These are phyloP conservation scores for Dactylellina cionopaga DNA, from an alignment of 2,329 filamentous ascomycete species.

Conservation along the genomic window DNA sequence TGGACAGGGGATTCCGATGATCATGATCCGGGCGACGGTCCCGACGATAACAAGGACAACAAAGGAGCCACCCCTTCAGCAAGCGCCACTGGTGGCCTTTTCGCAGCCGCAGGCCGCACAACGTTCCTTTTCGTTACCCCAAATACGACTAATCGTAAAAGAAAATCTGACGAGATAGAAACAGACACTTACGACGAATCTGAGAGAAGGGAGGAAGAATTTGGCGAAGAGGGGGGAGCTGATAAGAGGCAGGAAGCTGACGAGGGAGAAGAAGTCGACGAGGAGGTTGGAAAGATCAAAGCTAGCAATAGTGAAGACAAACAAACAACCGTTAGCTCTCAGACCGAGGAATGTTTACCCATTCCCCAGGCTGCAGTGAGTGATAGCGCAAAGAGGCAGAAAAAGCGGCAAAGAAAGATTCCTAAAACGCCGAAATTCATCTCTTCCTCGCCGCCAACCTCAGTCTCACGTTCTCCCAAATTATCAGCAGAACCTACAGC, in stretches of 20 bases:
- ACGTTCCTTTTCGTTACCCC: background rate
- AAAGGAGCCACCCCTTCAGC: background rate
- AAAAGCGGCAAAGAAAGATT: constrained; percentile 3
- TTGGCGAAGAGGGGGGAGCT: background rate
- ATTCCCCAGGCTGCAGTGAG: too few species aligned
- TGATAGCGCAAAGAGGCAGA: background rate
- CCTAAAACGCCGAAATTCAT: constrained; percentile 26
- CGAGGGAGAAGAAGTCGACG: background rate
- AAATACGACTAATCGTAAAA: background rate
- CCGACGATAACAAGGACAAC: background rate
- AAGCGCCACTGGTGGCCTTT: background rate
- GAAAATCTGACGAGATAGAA: background rate
- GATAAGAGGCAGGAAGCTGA: background rate
- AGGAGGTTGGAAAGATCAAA: background rate
- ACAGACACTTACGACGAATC: background rate
- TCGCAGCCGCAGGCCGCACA: background rate
- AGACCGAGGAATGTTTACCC: too few species aligned
- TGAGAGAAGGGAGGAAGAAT: background rate
- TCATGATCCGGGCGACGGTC: background rate
- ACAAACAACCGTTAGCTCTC: too few species aligned
- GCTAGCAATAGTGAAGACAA: constrained; percentile 3
- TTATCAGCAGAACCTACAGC: background rate
- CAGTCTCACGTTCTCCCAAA: background rate
- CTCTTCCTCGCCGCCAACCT: background rate
- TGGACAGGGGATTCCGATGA: constrained; percentile 3